Evolutionary conservation across 2,329 filamentous ascomycete species (phyloP).

Genomic region (Taxawa tesnikishii): DNA sequence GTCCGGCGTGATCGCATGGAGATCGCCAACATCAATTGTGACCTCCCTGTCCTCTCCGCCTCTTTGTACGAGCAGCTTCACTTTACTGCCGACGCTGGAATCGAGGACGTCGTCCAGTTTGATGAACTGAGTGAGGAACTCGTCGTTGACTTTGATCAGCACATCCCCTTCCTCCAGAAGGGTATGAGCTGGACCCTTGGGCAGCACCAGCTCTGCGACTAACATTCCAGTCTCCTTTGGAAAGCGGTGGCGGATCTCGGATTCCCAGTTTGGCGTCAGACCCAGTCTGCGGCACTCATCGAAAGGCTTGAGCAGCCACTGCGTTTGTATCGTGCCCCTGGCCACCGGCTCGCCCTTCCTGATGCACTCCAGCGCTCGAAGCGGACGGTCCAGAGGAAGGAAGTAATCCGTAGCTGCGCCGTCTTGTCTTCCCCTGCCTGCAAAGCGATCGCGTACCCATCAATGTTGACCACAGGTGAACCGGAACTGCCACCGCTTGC

Average conservation of each 20-base stretch:
- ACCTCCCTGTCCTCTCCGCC: conserved; percentile 81
- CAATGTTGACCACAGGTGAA: conserved; percentile 91
- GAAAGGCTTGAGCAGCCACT: conserved; percentile 94
- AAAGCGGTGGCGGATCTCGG: conserved; percentile 67
- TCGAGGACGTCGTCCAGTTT: conserved; percentile 85
- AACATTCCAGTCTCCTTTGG: conserved; percentile 95
- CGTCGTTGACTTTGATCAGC: conserved; percentile 81
- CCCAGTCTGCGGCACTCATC: conserved; percentile 90
- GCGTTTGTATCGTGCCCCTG: conserved; percentile 95
- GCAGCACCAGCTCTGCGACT: conserved; percentile 88
- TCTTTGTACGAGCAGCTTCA: conserved; percentile 73
- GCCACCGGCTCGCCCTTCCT: conserved; percentile 62
- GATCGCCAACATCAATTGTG: conserved; percentile 71
- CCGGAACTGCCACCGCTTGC: conserved; percentile 97
- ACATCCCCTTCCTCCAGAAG: conserved; percentile 94
- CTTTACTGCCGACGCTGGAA: conserved; percentile 65
- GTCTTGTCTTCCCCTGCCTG: conserved; percentile 91
- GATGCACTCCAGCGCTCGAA: conserved; percentile 77
- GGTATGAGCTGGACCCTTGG: conserved; percentile 72
- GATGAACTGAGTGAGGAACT: conserved; percentile 87
- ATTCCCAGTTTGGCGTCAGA: conserved; percentile 74
- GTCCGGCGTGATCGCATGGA: conserved; percentile 91
- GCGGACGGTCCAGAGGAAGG: conserved; percentile 78
- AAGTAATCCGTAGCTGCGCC: conserved; percentile 98
- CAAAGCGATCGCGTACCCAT: conserved; percentile 80